Evolutionary conservation across 805 yeast species (phyloP), one percentile per base, ranked within the genome.

Genomic region (Teunomyces aglyptinius): DNA sequence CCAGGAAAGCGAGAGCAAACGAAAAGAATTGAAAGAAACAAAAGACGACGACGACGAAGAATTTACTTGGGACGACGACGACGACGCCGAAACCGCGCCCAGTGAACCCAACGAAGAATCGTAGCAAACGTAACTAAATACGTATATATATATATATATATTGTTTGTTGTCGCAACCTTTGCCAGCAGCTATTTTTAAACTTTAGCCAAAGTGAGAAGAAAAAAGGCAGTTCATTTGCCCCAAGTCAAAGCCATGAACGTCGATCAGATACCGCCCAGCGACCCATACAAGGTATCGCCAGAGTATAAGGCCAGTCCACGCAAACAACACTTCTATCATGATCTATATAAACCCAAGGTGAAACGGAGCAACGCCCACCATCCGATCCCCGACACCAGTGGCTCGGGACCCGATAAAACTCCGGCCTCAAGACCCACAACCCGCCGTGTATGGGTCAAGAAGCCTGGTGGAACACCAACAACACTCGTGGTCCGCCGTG

Each of bases 381-480:
- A 29, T 5, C 8, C 43, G 22, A 12, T n/a, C 16, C 35, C n/a
- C 11, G 4, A 26, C 34, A 12, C 43, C 16, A 13, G 32, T 20
- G 11, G 19, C 16, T 11, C 35, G 6, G 22, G 13, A 16, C 18
- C 43, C 28, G 11, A n/a, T 11, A 12, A 10, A 19, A 3, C 39
- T 10, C 11, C 19, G 16, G 11, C 15, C 4, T 7, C 38, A 5
- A 11, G 15, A 6, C 33, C 69, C 16, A 8, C 11, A 12, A 18
- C 26, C 20, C 42, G 38, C 52, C 59, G 88, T 42, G 74, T 82
- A 1, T 82, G 88, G 88, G 77, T 82, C 5, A 74, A 64, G 45
- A 64, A 75, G 34, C 67, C 70, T 0, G 64, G 67, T 18, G 80
- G 80, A 1, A 75, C 73, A 13, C 86, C 97, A 2, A 88, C 96